phyloP scores from a whole-genome alignment of 768 basidiomycete genomes.

The Collybia nuda region DNA sequence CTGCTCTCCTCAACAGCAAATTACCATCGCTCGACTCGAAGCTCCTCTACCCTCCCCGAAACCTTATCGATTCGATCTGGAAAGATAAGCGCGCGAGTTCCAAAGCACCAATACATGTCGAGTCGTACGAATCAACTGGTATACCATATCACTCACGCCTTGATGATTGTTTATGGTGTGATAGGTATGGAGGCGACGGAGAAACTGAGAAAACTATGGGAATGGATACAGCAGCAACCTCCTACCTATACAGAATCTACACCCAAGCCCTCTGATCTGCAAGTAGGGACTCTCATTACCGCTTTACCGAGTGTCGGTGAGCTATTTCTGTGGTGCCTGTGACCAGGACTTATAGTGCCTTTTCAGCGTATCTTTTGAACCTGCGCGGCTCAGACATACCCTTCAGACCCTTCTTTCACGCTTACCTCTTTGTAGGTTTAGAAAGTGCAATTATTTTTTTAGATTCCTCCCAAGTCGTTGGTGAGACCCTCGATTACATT shows the following conservation, averaged over 20 bases:
- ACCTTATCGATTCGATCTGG: slow-evolving; percentile 84
- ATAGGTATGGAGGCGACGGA: slow-evolving; percentile 57
- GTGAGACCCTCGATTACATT: slow-evolving; percentile 59
- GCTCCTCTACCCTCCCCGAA: slow-evolving; percentile 79
- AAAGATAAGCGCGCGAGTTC: slow-evolving; percentile 72
- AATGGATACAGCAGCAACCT: slow-evolving; percentile 66
- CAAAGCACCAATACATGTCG: slow-evolving; percentile 62
- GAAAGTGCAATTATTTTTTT: slow-evolving; percentile 73
- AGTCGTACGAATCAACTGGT: slow-evolving; percentile 69
- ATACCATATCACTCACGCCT: slow-evolving; percentile 7
- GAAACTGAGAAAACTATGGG: slow-evolving; percentile 71
- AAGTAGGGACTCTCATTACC: slow-evolving; percentile 67
- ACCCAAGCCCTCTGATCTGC: slow-evolving; percentile 59
- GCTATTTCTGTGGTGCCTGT: slow-evolving; percentile 17
- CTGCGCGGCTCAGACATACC: slow-evolving; percentile 89
- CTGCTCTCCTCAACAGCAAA: slow-evolving; percentile 55
- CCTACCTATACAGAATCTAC: slow-evolving; percentile 62
- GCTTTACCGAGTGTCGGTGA: slow-evolving; percentile 71
- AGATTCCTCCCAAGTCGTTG: slow-evolving; percentile 62
- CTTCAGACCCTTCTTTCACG: slow-evolving; percentile 88
- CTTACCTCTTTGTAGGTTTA: slow-evolving; percentile 76
- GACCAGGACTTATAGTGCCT: neutral
- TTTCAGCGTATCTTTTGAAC: slow-evolving; percentile 81
- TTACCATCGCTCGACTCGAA: slow-evolving; percentile 57
- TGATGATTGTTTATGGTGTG: neutral